phyloP scores from a whole-genome alignment of 2,329 filamentous ascomycete species.

The Cucurbitaria berberidis region DNA sequence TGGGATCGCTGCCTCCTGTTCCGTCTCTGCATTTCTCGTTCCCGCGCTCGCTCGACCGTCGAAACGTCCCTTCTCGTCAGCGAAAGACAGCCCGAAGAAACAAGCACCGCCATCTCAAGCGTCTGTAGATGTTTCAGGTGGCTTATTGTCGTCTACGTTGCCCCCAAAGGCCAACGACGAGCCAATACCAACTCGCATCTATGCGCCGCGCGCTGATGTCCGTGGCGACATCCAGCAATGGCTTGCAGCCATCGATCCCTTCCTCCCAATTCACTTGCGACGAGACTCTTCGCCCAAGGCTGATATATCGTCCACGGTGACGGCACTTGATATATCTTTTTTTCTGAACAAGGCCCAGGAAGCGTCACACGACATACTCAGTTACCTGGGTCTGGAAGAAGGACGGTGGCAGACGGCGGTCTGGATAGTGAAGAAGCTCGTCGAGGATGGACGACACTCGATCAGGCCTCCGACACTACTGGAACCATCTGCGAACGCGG shows the following conservation, averaged over 20 bases:
- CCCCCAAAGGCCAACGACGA: slow-evolving; percentile 15
- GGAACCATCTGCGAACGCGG: slow-evolving; percentile 22
- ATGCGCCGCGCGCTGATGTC: slow-evolving; percentile 24
- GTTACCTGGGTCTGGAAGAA: slow-evolving; percentile 48
- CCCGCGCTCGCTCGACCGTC: slow-evolving; percentile 34
- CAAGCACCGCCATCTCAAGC: slow-evolving; percentile 2
- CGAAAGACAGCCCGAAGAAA: slow-evolving; percentile 20
- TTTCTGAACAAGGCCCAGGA: slow-evolving; percentile 36
- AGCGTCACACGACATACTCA: slow-evolving; percentile 48
- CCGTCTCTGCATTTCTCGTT: slow-evolving; percentile 44
- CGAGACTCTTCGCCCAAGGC: slow-evolving; percentile 5
- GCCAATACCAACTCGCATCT: slow-evolving; percentile 23
- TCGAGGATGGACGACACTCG: slow-evolving; percentile 39
- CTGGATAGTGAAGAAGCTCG: slow-evolving; percentile 54
- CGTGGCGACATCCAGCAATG: slow-evolving; percentile 41
- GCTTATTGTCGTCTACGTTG: not conserved
- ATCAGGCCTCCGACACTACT: slow-evolving; percentile 12
- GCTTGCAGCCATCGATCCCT: slow-evolving; percentile 45
- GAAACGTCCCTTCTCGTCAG: slow-evolving; percentile 36
- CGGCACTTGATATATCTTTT: slow-evolving; percentile 35
- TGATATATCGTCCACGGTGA: slow-evolving; percentile 23
- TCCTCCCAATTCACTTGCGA: slow-evolving; percentile 46
- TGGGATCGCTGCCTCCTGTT: slow-evolving; percentile 26
- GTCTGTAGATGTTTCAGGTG: not conserved
- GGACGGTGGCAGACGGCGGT: slow-evolving; percentile 53